Conservation (phyloP, 164 flowering plant species). For the Annona cherimola region DNA sequence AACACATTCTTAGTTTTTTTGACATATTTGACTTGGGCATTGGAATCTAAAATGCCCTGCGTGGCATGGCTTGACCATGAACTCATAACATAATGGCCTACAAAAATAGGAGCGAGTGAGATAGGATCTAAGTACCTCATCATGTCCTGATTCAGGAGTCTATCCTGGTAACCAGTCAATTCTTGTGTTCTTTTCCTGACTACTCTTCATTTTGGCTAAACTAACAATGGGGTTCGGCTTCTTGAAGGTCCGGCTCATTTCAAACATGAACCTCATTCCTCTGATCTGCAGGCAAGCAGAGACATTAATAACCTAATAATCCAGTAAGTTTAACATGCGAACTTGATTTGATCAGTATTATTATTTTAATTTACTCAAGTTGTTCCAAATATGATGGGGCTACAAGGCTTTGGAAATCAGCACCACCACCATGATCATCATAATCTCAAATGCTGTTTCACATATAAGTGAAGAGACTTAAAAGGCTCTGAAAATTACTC, state of each 20-base stretch:
- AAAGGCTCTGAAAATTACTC: no score
- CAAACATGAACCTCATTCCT: conserved; percentile 61
- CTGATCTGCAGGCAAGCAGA: conserved; percentile 42
- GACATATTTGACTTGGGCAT: neutral
- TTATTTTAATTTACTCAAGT: no score
- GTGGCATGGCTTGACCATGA: neutral
- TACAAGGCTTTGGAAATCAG: no score
- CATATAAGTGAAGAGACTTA: no score
- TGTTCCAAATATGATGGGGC: no score
- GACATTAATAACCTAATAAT: neutral
- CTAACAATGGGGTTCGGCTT: conserved; percentile 31
- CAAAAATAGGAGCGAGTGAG: neutral
- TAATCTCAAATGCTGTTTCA: no score
- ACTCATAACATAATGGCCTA: neutral
- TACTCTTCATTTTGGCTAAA: conserved; percentile 10
- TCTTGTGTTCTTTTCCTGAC: conserved; percentile 14
- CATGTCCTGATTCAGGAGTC: neutral
- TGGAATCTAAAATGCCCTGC: neutral
- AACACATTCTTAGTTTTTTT: neutral
- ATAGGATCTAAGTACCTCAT: neutral
- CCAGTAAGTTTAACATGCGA: neutral
- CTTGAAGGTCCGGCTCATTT: conserved; percentile 37
- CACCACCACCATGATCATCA: no score
- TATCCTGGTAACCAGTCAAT: conserved; percentile 21
- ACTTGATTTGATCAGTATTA: neutral